Evolutionary conservation across 1,284 basidiomycete genomes (phyloP).

Genomic region (Malassezia arunalokei): DNA sequence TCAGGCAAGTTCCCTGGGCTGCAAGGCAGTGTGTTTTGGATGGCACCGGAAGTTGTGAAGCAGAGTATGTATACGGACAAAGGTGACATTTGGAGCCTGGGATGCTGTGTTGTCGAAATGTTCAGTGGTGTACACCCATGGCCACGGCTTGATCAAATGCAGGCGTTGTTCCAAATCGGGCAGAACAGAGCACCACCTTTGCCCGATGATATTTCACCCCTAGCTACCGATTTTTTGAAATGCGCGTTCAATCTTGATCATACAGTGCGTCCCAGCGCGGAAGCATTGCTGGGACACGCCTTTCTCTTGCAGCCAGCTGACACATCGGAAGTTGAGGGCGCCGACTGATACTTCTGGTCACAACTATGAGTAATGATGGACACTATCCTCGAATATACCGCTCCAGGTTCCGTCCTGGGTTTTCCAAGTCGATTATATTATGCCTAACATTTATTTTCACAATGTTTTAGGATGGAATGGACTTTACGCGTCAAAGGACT

Average conservation of each 20-base stretch:
- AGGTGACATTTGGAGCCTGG: conserved; percentile 96
- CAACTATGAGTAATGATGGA: too few species aligned
- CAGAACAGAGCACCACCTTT: conserved; percentile 24
- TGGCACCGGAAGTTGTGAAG: conserved; percentile 73
- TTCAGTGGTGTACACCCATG: conserved; percentile 92
- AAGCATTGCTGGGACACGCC: conserved; percentile 29
- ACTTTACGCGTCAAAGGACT: too few species aligned
- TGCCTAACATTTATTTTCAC: too few species aligned
- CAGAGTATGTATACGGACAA: conserved; percentile 86
- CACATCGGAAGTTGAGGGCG: background rate
- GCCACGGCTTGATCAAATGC: conserved; percentile 93
- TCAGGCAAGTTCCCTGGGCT: conserved; percentile 2
- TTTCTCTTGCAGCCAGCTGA: conserved; percentile 23
- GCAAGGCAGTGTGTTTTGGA: conserved; percentile 20
- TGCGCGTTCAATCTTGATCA: conserved; percentile 39
- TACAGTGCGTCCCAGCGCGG: conserved; percentile 30
- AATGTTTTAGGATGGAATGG: too few species aligned
- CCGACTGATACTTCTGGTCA: background rate
- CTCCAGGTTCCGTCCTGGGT: background rate
- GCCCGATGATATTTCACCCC: conserved; percentile 36
- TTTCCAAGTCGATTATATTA: background rate
- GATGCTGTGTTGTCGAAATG: conserved; percentile 97
- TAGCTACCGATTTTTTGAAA: conserved; percentile 32
- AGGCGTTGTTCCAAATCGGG: conserved; percentile 44
- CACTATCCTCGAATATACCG: too few species aligned